A percentile compares a stretch with the other conserved stretches of the same genome.
Conservation (phyloP, 2,329 filamentous ascomycete genomes). For the Arthrobotrys sinensis region DNA sequence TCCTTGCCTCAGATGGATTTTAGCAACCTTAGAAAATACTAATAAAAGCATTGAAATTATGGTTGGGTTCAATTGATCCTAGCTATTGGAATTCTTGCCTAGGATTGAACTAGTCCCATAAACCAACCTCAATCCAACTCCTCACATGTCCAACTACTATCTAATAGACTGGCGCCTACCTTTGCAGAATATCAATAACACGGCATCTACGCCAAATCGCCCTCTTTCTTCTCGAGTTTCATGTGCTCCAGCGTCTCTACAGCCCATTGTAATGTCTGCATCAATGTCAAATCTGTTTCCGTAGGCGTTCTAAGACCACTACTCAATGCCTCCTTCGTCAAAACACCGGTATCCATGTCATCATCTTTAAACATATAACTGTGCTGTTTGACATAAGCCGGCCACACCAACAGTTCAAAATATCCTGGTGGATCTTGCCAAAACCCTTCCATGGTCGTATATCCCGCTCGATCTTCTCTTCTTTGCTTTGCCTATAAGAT, state of each 20-base stretch:
- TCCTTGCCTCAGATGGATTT: slow-evolving; percentile 30
- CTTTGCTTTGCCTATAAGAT: slow-evolving; percentile 73
- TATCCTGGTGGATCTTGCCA: slow-evolving; percentile 96
- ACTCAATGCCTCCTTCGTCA: slow-evolving; percentile 70
- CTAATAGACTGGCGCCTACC: too few relatives aligned
- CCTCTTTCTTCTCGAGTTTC: not conserved
- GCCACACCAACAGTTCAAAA: slow-evolving; percentile 95
- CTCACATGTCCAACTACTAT: too few relatives aligned
- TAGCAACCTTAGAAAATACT: slow-evolving; percentile 36
- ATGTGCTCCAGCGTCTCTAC: slow-evolving; percentile 67
- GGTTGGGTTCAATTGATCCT: not conserved
- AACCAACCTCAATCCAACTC: too few relatives aligned
- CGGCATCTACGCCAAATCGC: not conserved
- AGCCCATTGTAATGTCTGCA: slow-evolving; percentile 77
- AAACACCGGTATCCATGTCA: slow-evolving; percentile 75
- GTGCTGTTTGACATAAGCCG: slow-evolving; percentile 79
- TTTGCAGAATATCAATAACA: too few relatives aligned
- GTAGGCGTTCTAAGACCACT: slow-evolving; percentile 72
- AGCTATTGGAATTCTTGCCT: not conserved
- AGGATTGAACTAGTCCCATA: not conserved
- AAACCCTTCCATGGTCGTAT: slow-evolving; percentile 88
- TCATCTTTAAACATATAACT: slow-evolving; percentile 81
- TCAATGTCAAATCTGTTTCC: slow-evolving; percentile 74
- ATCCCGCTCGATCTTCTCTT: slow-evolving; percentile 79
- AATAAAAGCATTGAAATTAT: slow-evolving; percentile 43